phyloP scores from a whole-genome alignment of 2,329 filamentous ascomycete genomes.

The Nemania abortiva region DNA sequence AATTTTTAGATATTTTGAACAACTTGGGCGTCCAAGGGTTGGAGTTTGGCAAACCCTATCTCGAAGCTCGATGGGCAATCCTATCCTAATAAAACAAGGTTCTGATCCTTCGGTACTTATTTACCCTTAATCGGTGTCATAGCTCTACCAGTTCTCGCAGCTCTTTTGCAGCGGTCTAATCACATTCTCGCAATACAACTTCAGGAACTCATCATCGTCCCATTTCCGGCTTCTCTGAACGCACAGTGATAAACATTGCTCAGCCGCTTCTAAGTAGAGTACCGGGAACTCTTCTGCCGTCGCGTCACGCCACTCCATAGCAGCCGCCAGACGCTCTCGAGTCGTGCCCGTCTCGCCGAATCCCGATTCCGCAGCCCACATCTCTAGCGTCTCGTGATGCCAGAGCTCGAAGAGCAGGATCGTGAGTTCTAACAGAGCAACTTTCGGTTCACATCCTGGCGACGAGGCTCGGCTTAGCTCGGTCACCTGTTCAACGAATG shows the following conservation, averaged over 20 bases:
- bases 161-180: slow-evolving; percentile 18
- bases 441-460: slow-evolving; percentile 28
- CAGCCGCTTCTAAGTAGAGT: background rate
- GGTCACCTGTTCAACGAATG: slow-evolving; percentile 25
- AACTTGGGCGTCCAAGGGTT: no score
- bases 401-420: slow-evolving; percentile 47
- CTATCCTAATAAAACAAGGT: no score
- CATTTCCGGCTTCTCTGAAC: slow-evolving; percentile 7
- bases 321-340: background rate
- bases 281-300: background rate
- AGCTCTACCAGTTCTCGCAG: background rate
- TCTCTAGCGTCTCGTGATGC: slow-evolving; percentile 41
- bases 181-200: slow-evolving; percentile 21
- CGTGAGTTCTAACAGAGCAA: slow-evolving; percentile 44
- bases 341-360: background rate
- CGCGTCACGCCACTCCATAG: background rate
- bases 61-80: no score
- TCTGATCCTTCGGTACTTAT: no score
- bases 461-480: background rate
- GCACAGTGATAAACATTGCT: slow-evolving; percentile 15
- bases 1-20: no score
- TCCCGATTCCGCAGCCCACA: background rate
- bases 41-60: no score
- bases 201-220: slow-evolving; percentile 14
- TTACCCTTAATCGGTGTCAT: no score